A percentile compares a stretch with the other conserved stretches of the same genome.
Evolutionary conservation across 2,329 filamentous ascomycete genomes (phyloP).

Genomic region (Didymella keratinophila): DNA sequence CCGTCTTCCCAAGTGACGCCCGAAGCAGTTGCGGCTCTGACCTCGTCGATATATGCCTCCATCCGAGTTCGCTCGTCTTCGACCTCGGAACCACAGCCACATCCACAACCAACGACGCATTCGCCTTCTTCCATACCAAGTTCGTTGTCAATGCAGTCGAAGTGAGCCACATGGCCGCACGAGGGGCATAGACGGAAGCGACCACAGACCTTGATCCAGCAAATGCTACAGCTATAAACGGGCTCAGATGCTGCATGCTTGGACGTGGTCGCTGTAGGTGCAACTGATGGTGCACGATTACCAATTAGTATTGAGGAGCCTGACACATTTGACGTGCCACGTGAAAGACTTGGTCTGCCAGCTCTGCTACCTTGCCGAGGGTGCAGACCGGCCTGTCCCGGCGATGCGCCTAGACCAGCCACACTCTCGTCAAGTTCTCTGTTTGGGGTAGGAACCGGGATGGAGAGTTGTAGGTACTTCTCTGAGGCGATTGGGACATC

Average conservation of each 20-base stretch:
- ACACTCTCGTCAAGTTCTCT: slow-evolving; percentile 32
- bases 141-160: slow-evolving; percentile 45
- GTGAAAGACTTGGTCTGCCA: slow-evolving; percentile 36
- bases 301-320: slow-evolving; percentile 30
- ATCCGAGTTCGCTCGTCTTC: slow-evolving; percentile 36
- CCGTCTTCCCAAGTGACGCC: slow-evolving; percentile 40
- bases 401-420: slow-evolving; percentile 28
- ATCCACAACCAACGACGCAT: slow-evolving; percentile 43
- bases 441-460: slow-evolving; percentile 32
- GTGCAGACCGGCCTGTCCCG: slow-evolving; percentile 28
- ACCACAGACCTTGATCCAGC: slow-evolving; percentile 49
- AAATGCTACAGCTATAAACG: slow-evolving; percentile 48
- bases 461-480: slow-evolving; percentile 44
- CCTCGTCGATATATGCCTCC: slow-evolving; percentile 42
- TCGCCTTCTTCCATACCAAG: slow-evolving; percentile 37
- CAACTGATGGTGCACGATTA: slow-evolving; percentile 20
- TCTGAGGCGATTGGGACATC: slow-evolving; percentile 33
- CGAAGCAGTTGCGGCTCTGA: slow-evolving; percentile 36
- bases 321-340: slow-evolving; percentile 40
- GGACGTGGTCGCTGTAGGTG: slow-evolving; percentile 15
- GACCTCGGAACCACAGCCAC: slow-evolving; percentile 41
- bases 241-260: slow-evolving; percentile 29
- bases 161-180: slow-evolving; percentile 50
- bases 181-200: slow-evolving; percentile 47
- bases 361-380: slow-evolving; percentile 22